These are phyloP conservation scores for Claviceps sp. DNA, from an alignment of 2,329 filamentous ascomycete genomes.

Conservation along the genomic window DNA sequence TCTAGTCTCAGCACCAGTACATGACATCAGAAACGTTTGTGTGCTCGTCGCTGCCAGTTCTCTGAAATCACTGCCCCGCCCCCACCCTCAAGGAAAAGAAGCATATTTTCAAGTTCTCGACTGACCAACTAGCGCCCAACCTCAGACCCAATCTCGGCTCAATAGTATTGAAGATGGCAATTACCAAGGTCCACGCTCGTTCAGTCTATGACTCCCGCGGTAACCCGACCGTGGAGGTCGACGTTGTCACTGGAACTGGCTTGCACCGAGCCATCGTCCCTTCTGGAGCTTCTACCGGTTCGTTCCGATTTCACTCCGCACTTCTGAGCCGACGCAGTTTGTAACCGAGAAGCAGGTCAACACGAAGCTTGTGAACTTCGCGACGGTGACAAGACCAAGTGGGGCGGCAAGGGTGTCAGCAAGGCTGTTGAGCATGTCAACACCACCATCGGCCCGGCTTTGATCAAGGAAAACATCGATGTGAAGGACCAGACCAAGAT, in stretches of 20 bases:
- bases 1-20: neutral
- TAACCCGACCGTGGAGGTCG: conserved; percentile 98
- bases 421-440: conserved; percentile 84
- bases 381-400: conserved; percentile 77
- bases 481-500: conserved; percentile 77
- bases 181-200: conserved; percentile 81
- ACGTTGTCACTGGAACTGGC: conserved; percentile 90
- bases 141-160: neutral
- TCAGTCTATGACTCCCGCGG: conserved; percentile 97
- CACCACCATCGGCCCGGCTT: conserved; percentile 60
- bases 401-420: conserved; percentile 75
- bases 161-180: conserved; percentile 57
- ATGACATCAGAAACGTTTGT: neutral
- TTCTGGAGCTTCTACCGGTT: conserved; percentile 89
- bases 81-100: conserved; percentile 1
- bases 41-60: neutral
- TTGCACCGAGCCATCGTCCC: conserved; percentile 96
- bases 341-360: conserved; percentile 45
- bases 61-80: conserved; percentile 4
- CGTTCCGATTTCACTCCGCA: conserved; percentile 22
- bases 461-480: conserved; percentile 73
- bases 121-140: neutral
- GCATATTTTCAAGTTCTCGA: neutral
- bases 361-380: conserved; percentile 87
- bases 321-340: conserved; percentile 11